Conservation (phyloP, 306 rosid genomes). For the Delonix regia region DNA sequence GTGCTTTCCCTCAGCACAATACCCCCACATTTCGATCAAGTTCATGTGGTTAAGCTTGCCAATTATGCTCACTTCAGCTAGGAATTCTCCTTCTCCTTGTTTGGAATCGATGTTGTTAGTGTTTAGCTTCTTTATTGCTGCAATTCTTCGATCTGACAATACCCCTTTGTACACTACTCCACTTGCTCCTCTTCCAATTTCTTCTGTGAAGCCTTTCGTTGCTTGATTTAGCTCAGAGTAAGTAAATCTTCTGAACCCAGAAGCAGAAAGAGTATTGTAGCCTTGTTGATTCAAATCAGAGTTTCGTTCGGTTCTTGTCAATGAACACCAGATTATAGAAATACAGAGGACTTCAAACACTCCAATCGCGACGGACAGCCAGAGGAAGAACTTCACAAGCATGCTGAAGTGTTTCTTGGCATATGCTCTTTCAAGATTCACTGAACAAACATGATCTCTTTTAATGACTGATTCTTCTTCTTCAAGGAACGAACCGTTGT, state of each 20-base stretch:
- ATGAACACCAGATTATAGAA: not conserved
- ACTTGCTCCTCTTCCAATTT: not conserved
- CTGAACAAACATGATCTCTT: not conserved
- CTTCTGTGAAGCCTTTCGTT: not conserved
- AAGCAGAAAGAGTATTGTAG: not conserved
- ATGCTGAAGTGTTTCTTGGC: not conserved
- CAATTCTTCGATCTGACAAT: not conserved
- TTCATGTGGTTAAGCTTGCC: not conserved
- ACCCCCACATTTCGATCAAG: conserved; percentile 3
- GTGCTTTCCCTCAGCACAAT: conserved; percentile 1
- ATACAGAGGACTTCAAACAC: conserved; percentile 12
- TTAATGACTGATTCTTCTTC: not conserved
- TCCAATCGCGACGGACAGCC: conserved; percentile 27
- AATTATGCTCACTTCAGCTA: not conserved
- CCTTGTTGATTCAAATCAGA: conserved; percentile 10
- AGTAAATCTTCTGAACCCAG: not conserved
- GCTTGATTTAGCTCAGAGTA: not conserved
- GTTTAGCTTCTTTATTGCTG: not conserved
- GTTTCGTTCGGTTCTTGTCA: conserved; percentile 21
- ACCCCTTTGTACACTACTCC: not conserved
- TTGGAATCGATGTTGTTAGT: not conserved
- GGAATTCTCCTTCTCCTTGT: not conserved
- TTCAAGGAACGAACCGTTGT: not conserved
- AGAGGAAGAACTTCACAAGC: conserved; percentile 30
- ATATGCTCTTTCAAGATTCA: conserved; percentile 2